These are phyloP conservation scores for Baudoinia panamericana DNA, from an alignment of 495 filamentous ascomycete genomes.

Conservation along the genomic window DNA sequence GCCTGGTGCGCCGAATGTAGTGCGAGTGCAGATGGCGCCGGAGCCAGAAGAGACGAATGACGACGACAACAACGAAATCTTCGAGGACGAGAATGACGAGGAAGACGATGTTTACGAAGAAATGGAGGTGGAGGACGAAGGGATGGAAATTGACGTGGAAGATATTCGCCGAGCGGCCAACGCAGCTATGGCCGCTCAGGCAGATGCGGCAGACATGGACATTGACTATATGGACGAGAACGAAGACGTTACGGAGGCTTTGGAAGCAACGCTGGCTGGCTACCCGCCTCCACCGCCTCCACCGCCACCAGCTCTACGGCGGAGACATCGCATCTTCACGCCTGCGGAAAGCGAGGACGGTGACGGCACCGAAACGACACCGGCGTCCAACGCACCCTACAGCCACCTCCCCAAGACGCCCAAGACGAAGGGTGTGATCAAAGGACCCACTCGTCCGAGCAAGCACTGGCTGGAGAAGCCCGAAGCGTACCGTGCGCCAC, in stretches of 20 bases:
- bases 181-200: conserved; percentile 27
- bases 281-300: conserved; percentile 54
- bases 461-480: conserved; percentile 81
- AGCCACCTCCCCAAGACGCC: conserved; percentile 31
- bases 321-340: conserved; percentile 42
- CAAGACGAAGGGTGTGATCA: conserved; percentile 13
- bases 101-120: conserved; percentile 30
- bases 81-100: conserved; percentile 36
- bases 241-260: conserved; percentile 37
- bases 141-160: conserved; percentile 19
- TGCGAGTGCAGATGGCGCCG: conserved; percentile 29
- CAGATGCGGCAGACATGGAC: conserved; percentile 38
- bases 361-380: conserved; percentile 29
- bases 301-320: conserved; percentile 37
- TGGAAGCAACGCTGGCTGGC: conserved; percentile 56
- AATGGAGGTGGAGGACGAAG: conserved; percentile 22
- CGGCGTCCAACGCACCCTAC: conserved; percentile 16
- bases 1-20: conserved; percentile 2
- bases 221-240: conserved; percentile 38
- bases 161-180: conserved; percentile 31
- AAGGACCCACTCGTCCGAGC: conserved; percentile 38
- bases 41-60: conserved; percentile 38
- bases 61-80: conserved; percentile 24
- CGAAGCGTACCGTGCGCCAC: conserved; percentile 25
- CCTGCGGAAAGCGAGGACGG: conserved; percentile 37